Conservation (phyloP, 2,329 filamentous ascomycete genomes). For the Sporothrix brasiliensis region DNA sequence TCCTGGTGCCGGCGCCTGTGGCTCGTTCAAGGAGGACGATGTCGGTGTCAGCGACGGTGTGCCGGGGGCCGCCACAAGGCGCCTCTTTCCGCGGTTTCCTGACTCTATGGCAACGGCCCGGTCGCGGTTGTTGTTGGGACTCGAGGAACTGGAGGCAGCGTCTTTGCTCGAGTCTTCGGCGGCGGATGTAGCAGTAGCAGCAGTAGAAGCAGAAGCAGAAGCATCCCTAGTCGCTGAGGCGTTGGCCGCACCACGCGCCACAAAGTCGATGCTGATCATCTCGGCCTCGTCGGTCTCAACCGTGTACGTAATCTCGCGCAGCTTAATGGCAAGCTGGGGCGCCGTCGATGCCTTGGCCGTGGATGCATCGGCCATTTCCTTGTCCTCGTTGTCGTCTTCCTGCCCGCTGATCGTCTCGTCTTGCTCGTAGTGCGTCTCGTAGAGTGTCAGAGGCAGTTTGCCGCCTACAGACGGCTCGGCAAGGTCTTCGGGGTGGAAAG, state of each 20-base stretch:
- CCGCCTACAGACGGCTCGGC: slow-evolving; percentile 64
- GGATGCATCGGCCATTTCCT: slow-evolving; percentile 62
- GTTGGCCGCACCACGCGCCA: slow-evolving; percentile 81
- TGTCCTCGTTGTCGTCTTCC: slow-evolving; percentile 55
- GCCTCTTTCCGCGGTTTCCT: slow-evolving; percentile 49
- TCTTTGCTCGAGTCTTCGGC: background rate
- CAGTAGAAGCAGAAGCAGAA: background rate
- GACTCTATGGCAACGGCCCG: slow-evolving; percentile 35
- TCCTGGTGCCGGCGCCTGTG: background rate
- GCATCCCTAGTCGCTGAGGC: slow-evolving; percentile 60
- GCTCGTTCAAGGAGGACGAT: slow-evolving; percentile 18
- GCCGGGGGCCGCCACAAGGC: slow-evolving; percentile 37
- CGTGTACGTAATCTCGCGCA: slow-evolving; percentile 80
- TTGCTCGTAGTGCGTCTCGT: slow-evolving; percentile 80
- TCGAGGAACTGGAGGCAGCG: background rate
- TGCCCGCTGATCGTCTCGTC: slow-evolving; percentile 43
- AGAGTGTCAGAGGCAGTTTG: slow-evolving; percentile 86
- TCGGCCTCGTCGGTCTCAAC: slow-evolving; percentile 95
- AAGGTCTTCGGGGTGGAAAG: slow-evolving; percentile 74
- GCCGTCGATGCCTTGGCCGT: slow-evolving; percentile 44
- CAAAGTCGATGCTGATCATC: slow-evolving; percentile 95
- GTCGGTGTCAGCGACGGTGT: slow-evolving; percentile 39
- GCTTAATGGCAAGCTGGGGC: slow-evolving; percentile 65
- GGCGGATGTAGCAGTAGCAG: background rate
- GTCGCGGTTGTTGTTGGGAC: slow-evolving; percentile 32